Evolutionary conservation across 2,329 filamentous ascomycete species (phyloP).

Genomic region (Pseudogymnoascus sp.): DNA sequence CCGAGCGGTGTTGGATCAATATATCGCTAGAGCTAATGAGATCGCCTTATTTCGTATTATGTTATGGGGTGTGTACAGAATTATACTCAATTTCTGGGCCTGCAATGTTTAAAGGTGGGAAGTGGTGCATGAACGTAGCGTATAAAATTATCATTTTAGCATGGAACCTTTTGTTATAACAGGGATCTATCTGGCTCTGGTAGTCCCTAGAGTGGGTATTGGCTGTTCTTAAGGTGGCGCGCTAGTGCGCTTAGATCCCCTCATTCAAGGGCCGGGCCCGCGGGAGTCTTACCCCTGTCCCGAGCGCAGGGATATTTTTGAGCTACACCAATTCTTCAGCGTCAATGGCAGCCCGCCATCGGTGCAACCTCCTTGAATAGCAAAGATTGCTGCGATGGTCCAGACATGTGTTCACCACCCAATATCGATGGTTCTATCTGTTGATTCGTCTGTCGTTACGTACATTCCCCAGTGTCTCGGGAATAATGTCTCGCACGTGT

Average conservation of each 20-base stretch:
- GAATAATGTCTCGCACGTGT: conserved; percentile 15
- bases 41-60: background rate
- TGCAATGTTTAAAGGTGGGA: background rate
- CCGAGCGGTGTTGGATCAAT: background rate
- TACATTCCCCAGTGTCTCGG: conserved; percentile 7
- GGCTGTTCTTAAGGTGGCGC: background rate
- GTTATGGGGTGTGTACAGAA: background rate
- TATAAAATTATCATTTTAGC: background rate
- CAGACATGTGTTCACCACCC: background rate
- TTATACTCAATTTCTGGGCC: background rate
- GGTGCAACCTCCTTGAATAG: conserved; percentile 24
- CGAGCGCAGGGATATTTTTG: background rate
- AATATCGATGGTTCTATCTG: background rate
- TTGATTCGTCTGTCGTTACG: conserved; percentile 7
- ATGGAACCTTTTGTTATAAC: background rate
- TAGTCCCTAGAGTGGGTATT: background rate
- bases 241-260: background rate
- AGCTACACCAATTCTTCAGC: conserved; percentile 28
- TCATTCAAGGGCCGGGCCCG: background rate
- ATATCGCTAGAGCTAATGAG: background rate
- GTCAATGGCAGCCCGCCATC: conserved; percentile 29
- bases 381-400: background rate
- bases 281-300: background rate
- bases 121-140: background rate
- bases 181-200: background rate